These are phyloP conservation scores for Diophrys sp. DNA, from an alignment of 73 alveolate species.

Conservation along the genomic window DNA sequence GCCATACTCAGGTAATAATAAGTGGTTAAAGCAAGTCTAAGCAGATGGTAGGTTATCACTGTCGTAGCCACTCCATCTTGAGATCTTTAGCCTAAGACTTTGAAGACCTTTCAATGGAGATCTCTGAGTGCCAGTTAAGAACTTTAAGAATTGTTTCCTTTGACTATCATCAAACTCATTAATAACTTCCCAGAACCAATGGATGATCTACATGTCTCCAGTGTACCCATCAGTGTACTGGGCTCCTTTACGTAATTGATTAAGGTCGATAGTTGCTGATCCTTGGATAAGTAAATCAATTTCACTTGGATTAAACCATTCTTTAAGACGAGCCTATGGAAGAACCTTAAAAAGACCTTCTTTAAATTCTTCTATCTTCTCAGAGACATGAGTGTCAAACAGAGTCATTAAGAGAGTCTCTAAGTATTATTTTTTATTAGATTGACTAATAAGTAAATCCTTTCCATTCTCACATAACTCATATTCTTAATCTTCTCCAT, in stretches of 20 bases:
- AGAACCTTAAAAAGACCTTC: slow-evolving; percentile 57
- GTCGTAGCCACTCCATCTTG: slow-evolving; percentile 45
- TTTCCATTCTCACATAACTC: slow-evolving; percentile 56
- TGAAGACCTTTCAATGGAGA: slow-evolving; percentile 87
- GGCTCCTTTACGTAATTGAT: slow-evolving; percentile 66
- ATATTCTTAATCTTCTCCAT: slow-evolving; percentile 29
- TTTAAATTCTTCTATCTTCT: slow-evolving; percentile 17
- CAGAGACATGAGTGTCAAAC: slow-evolving; percentile 41
- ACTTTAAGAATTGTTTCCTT: slow-evolving; percentile 62
- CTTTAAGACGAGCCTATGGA: slow-evolving; percentile 20
- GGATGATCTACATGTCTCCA: slow-evolving; percentile 36
- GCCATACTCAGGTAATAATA: slow-evolving; percentile 88
- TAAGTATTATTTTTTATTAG: slow-evolving; percentile 57
- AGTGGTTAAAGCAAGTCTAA: slow-evolving; percentile 95
- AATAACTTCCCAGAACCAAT: slow-evolving; percentile 76
- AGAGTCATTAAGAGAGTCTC: slow-evolving; percentile 47
- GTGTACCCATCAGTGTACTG: slow-evolving; percentile 74
- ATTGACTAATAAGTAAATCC: slow-evolving; percentile 50
- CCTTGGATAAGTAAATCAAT: slow-evolving; percentile 83
- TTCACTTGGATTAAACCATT: slow-evolving; percentile 74
- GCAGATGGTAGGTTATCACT: slow-evolving; percentile 87
- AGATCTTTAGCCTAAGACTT: slow-evolving; percentile 17
- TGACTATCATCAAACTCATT: slow-evolving; percentile 60
- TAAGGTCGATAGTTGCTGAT: slow-evolving; percentile 65
- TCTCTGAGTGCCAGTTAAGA: slow-evolving; percentile 85